Evolutionary conservation across 2,329 filamentous ascomycete species (phyloP), one percentile per base, ranked within the genome.

Genomic region (Metarhizium humberi): DNA sequence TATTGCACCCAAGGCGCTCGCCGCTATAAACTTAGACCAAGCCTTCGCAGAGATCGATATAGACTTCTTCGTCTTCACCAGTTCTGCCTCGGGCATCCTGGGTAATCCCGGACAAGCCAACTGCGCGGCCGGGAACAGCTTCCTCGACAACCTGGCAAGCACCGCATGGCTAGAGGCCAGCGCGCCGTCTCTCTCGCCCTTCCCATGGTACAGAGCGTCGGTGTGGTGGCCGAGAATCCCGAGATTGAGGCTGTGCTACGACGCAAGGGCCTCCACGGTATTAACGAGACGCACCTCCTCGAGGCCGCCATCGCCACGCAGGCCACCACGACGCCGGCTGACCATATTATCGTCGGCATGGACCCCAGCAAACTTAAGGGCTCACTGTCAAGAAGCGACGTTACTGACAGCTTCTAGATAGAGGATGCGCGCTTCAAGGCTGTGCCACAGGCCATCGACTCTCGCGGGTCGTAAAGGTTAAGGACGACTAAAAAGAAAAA

Each of bases 121-220:
- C 53, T 73, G 72, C 58, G 63, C 61, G 38, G 64, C 69, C 0
- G 68, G 61, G 11, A 60, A 61, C 52, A 50, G 56, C 18, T 73
- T 68, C 55, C 62, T 71, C 6, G 71, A 73, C 56, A 54, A 59
- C 3, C 67, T 74, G 25, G 67, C 68, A 0, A 63, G 64, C 1
- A 63, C 34, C 61, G 66, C 16, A 58, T 60, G 4, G 46, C 50
- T 3, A 61, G 62, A 2, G 69, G 67, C 1, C 60, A 63, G 40
- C 11, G 65, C 1, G 66, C 64, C 3, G 59, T 63, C 0, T 63
- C 69, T 0, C 43, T 73, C 4, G 64, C 3, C 42, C 13, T 20
- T 18, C 42, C 42, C 11, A 45, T 20, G 42, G 42, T 20, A 59
- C 4, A 71, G 2, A 65, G 64, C 1, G 62, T 72, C 3, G 71